Conservation (phyloP, 495 filamentous ascomycete genomes). For the Annulohypoxylon bovei region DNA sequence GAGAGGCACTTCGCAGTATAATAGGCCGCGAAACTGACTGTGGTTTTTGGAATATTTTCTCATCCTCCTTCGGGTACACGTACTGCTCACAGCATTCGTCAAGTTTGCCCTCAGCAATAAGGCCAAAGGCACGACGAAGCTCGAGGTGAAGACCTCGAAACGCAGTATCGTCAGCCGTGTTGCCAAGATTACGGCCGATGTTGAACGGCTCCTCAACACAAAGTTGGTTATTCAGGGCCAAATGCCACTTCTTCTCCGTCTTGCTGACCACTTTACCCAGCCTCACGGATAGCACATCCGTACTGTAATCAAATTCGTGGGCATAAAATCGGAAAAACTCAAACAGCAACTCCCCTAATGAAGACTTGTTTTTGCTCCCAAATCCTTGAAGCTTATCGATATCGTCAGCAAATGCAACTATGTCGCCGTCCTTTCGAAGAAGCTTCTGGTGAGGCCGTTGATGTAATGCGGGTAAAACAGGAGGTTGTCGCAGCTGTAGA, state of each 20-base stretch:
- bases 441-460: conserved; percentile 73
- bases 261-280: conserved; percentile 84
- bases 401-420: conserved; percentile 86
- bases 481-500: conserved; percentile 87
- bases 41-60: conserved; percentile 79
- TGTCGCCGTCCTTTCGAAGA: conserved; percentile 66
- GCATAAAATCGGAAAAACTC: conserved; percentile 95
- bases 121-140: conserved; percentile 84
- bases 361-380: conserved; percentile 83
- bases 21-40: conserved; percentile 58
- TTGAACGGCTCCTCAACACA: conserved; percentile 99
- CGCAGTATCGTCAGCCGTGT: conserved; percentile 94
- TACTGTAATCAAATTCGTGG: conserved; percentile 91
- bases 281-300: conserved; percentile 84
- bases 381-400: conserved; percentile 74
- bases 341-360: conserved; percentile 84
- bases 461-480: conserved; percentile 87
- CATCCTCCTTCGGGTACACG: conserved; percentile 84
- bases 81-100: conserved; percentile 85
- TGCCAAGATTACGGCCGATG: conserved; percentile 88
- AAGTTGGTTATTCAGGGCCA: conserved; percentile 78
- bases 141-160: conserved; percentile 91
- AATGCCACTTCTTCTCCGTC: conserved; percentile 84
- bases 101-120: conserved; percentile 78
- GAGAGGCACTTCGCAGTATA: conserved; percentile 62